Base-by-base conservation (phyloP, 208 protist species). In the Wallacemonas sp. region DNA sequence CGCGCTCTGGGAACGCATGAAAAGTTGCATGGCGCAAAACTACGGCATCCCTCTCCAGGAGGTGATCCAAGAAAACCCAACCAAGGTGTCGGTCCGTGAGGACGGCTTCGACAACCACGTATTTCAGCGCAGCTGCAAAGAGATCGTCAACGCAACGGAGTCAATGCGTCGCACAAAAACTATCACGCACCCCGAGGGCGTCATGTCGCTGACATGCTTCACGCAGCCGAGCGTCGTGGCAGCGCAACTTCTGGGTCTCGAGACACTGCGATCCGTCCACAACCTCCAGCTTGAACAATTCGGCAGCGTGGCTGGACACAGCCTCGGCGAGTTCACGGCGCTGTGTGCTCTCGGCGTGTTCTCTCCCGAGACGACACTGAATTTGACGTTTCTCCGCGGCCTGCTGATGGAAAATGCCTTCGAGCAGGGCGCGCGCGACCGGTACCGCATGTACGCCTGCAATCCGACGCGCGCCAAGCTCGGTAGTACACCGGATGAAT, bases 241-340 rank as follows among this genome's bases (percentile, higher is more conserved):
- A 1, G 84, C 85, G 27, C 88, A 96, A 19, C 62, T 96, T 47
- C 6, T 91, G 2, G 68, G 73, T 3, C 64, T 81, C 2, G 73
- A 82, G 77, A 65, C 65, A 29, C 49, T 81, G 32, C 65, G 78
- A 54, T 26, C 64, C 0, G 26, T 26, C 4, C 17, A 33, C 14
- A 23, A 46, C 9, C 17, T 79, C 0, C 27, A 39, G 11, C 52
- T 78, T 26, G n/a, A n/a, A 17, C 26, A 82, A 36, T 46, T 81
- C 39, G 19, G 61, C 2, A 56, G 54, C 19, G 29, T 94, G 19
- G 86, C 85, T 17, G 91, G 91, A 4, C 91, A 96, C 62, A 96
- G 91, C 61, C 67, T 96, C n/a, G 91, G 91, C 27, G 88, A 96
- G 68, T 92, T 93, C 65, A 87, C 86, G 2, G 91, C 88, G 5